Evolutionary conservation across 495 filamentous ascomycete genomes (phyloP), one percentile per base, ranked within the genome.

Genomic region (Penicillium egyptiacum): DNA sequence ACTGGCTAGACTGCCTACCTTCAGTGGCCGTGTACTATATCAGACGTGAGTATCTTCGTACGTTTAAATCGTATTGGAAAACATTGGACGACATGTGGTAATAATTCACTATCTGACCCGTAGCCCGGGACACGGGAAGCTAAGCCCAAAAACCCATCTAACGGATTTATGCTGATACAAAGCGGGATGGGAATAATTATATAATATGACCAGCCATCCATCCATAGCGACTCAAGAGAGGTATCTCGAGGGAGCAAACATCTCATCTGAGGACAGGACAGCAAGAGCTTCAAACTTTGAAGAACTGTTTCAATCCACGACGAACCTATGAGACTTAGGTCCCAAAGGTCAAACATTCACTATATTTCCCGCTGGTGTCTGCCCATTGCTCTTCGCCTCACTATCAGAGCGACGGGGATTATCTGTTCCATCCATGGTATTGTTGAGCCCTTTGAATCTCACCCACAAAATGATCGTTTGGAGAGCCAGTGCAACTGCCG

Each of bases 391-490:
- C 30, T 12, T 33, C 30, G 3, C 30, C 11, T 33, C 30, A 33
- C 4, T 3, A 10, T 43, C 20, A 12, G 20, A 43, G 9, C 1
- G 11, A 14, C 23, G 10, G 19, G 12, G n/a, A 12, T 11, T 7
- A 20, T 20, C 17, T 43, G 9, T 43, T 43, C n/a, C 10, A 5
- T 43, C 20, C 11, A 43, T 4, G 19, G 8, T 14, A 25, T 76
- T 55, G 58, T 82, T 77, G 50, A 81, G 48, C 39, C 71, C 59
- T 35, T 66, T 69, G 61, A 80, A 80, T 11, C 70, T 65, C 62
- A 66, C 74, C 70, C 70, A 77, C 56, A 84, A 82, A 35, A 81
- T 59, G 16, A 79, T 51, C 0, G 75, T 79, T 59, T 81, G 79
- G 5, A 75, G 62, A 17, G 70, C 69, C 12, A 81, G 71, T 11